These are phyloP conservation scores for Jatropha multifida DNA, from an alignment of 441 rosid species.

Conservation along the genomic window DNA sequence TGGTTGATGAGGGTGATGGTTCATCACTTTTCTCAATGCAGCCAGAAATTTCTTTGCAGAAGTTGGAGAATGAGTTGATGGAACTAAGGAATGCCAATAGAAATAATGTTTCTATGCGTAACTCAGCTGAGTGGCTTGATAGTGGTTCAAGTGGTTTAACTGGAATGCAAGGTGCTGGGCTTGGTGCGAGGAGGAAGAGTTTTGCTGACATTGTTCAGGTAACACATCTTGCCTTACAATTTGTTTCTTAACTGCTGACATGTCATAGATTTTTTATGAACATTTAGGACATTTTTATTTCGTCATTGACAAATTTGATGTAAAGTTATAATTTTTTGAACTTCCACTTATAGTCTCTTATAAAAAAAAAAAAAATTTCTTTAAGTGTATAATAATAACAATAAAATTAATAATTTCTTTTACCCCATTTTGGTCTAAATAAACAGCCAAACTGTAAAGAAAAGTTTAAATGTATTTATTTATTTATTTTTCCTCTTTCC, in stretches of 20 bases:
- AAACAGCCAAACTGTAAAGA: neutral
- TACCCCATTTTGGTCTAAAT: too few relatives aligned
- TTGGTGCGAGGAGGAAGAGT: constrained; percentile 89
- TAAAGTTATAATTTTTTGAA: neutral
- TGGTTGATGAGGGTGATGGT: constrained; percentile 34
- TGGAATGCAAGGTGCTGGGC: constrained; percentile 47
- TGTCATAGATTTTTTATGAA: neutral
- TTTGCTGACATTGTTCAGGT: constrained; percentile 98
- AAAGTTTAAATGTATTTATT: too few relatives aligned
- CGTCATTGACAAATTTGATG: neutral
- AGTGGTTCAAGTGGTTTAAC: constrained; percentile 42
- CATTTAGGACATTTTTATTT: neutral
- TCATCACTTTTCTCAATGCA: constrained; percentile 76
- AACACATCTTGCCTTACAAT: constrained; percentile 7
- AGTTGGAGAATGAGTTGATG: constrained; percentile 67
- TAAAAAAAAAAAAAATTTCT: too few relatives aligned
- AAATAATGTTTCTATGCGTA: constrained; percentile 40
- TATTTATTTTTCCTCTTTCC: neutral
- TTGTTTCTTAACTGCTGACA: neutral
- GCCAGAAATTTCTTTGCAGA: constrained; percentile 58
- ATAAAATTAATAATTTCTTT: too few relatives aligned
- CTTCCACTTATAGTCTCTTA: neutral
- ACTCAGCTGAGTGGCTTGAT: constrained; percentile 48
- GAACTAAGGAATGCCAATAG: constrained; percentile 57
- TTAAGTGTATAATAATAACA: neutral